Base-by-base conservation (phyloP, 1,139 yeast genomes). In the Candida buenavistaensis region DNA sequence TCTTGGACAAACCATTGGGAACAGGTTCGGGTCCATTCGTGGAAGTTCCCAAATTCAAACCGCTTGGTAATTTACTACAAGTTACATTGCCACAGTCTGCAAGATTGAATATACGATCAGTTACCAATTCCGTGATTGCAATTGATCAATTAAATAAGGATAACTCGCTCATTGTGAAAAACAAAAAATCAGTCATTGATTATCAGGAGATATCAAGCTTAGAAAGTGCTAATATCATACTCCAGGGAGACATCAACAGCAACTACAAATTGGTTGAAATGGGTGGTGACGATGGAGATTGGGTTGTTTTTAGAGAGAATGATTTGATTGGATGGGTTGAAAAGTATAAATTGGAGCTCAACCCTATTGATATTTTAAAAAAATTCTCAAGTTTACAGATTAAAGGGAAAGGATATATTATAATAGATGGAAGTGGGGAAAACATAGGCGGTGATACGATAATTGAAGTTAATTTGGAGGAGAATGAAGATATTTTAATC, bases 311-410 rank as follows among this genome's bases (percentile, higher is more conserved):
- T 6, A 58, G 58, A 14, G 54, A 55, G 30, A 52, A 57, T 6
- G 51, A 53, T 35, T 39, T 74, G 14, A 53, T 70, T 11, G 76
- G 76, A 2, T 74, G 78, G 78, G 55, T 57, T 30, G 57, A 62
- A 36, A 40, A 30, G 5, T 30, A 17, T 12, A 30, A 30, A 24
- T 24, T 68, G 11, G 45, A 52, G 14, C 34, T 71, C 13, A 33
- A 34, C n/a, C 46, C 54, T 4, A 28, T 30, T 7, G 31, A 39
- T 9, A 33, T 47, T 5, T 40, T 61, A n/a, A 43, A 45, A 6
- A 52, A 47, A 16, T 48, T 41, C 36, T 45, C 45, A 3, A 52
- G 65, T 28, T 38, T 55, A 6, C 30, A 44, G 23, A 49, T 62
- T 3, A 21, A 30, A 8, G 78, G 78, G 0, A 53, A 54, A 14